Percentiles rank a stretch among this genome's conserved stretches.
These are phyloP conservation scores for Thraustotheca clavata DNA, from an alignment of 352 stramenopile genomes.

Conservation along the genomic window DNA sequence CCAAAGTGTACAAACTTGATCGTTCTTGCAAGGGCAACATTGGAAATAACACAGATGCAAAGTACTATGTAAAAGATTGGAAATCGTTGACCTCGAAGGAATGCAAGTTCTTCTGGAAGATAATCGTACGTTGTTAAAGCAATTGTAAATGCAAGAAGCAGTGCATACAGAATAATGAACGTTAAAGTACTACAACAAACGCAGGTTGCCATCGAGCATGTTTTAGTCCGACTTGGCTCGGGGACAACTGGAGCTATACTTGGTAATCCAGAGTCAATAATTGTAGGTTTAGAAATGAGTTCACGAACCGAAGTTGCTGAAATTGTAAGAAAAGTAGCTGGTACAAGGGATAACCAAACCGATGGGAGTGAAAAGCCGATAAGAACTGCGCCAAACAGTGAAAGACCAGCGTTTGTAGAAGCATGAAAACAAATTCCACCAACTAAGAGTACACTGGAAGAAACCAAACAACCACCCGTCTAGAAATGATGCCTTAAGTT, in stretches of 20 bases:
- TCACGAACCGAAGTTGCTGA: background rate
- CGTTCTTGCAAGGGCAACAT: background rate
- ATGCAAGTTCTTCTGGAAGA: background rate
- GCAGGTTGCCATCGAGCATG: background rate
- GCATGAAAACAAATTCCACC: background rate
- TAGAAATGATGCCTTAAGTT: no score
- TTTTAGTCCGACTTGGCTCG: background rate
- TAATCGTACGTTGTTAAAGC: constrained; percentile 15
- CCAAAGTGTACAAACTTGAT: background rate
- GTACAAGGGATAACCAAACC: background rate
- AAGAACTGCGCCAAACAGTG: background rate
- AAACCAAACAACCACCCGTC: background rate
- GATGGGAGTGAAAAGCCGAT: background rate
- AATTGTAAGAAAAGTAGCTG: background rate
- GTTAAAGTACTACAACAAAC: background rate
- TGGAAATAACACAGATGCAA: background rate
- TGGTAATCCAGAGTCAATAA: background rate
- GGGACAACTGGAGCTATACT: background rate
- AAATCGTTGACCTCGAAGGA: constrained; percentile 13
- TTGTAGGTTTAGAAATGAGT: background rate
- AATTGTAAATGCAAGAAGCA: constrained; percentile 3
- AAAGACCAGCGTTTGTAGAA: background rate
- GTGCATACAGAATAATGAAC: background rate
- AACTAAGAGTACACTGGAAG: background rate
- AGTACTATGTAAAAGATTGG: background rate